A percentile compares a stretch with the other conserved stretches of the same genome.
phyloP scores from a whole-genome alignment of 345 rosid genomes.

The Kernera saxatilis region DNA sequence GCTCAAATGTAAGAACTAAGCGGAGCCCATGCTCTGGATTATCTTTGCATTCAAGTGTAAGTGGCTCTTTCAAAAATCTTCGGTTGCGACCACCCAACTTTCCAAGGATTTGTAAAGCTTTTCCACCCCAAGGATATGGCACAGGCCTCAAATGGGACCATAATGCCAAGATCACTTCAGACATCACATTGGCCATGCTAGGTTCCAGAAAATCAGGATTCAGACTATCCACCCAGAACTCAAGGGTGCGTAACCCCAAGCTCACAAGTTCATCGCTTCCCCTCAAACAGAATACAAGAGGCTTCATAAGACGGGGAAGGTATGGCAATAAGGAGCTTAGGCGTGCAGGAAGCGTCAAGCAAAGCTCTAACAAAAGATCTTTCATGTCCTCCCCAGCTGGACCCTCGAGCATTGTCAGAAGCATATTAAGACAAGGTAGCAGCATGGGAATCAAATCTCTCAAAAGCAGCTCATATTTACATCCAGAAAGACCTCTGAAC shows the following conservation, averaged over 20 bases:
- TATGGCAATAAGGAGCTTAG: slow-evolving; percentile 88
- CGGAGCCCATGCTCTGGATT: slow-evolving; percentile 98
- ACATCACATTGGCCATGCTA: slow-evolving; percentile 95
- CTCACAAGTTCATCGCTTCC: slow-evolving; percentile 90
- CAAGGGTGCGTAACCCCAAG: slow-evolving; percentile 87
- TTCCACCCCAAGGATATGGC: slow-evolving; percentile 93
- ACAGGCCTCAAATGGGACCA: slow-evolving; percentile 97
- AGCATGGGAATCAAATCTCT: slow-evolving; percentile 84
- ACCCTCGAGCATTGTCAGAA: slow-evolving; percentile 91
- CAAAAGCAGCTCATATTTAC: slow-evolving; percentile 85
- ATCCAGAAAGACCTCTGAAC: slow-evolving; percentile 85
- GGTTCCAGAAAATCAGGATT: slow-evolving; percentile 99
- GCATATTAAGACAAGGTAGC: slow-evolving; percentile 91
- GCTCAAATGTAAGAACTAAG: slow-evolving; percentile 92
- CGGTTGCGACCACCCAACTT: slow-evolving; percentile 98
- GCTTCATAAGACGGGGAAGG: slow-evolving; percentile 90
- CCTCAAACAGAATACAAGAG: slow-evolving; percentile 83
- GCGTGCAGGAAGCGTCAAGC: slow-evolving; percentile 94
- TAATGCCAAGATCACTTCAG: slow-evolving; percentile 91
- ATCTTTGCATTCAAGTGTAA: slow-evolving; percentile 96
- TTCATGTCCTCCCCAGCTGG: slow-evolving; percentile 94
- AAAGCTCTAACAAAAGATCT: slow-evolving; percentile 89
- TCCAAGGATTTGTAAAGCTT: slow-evolving; percentile 92
- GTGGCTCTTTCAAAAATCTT: slow-evolving; percentile 94
- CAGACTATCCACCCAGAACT: slow-evolving; percentile 99